These are phyloP conservation scores for Blastosporella zonata DNA, from an alignment of 1,284 basidiomycete species.

Conservation along the genomic window DNA sequence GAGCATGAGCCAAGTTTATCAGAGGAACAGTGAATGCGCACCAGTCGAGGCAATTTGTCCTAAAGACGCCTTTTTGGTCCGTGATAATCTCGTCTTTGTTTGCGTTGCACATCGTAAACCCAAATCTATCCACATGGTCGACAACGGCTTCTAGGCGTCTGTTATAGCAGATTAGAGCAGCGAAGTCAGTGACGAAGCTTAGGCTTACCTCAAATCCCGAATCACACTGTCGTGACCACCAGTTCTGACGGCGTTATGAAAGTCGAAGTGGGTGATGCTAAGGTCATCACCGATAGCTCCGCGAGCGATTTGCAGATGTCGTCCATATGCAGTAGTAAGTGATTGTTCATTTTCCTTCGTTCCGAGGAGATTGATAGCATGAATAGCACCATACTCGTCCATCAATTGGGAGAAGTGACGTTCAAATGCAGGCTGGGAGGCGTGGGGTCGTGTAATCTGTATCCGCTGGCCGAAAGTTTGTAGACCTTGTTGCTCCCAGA, in stretches of 20 bases:
- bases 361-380: slow-evolving; percentile 87
- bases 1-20: slow-evolving; percentile 12
- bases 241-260: slow-evolving; percentile 81
- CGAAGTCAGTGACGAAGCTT: slow-evolving; percentile 6
- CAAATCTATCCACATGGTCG: slow-evolving; percentile 76
- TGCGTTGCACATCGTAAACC: slow-evolving; percentile 80
- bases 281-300: slow-evolving; percentile 57
- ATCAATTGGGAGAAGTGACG: slow-evolving; percentile 86
- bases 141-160: slow-evolving; percentile 61
- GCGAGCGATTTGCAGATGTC: slow-evolving; percentile 67
- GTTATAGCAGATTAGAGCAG: slow-evolving; percentile 16
- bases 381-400: slow-evolving; percentile 77
- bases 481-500: slow-evolving; percentile 96
- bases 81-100: slow-evolving; percentile 68
- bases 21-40: slow-evolving; percentile 32
- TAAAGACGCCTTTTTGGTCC: slow-evolving; percentile 86
- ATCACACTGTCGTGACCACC: slow-evolving; percentile 88
- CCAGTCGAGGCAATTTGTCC: slow-evolving; percentile 97
- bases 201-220: slow-evolving; percentile 64
- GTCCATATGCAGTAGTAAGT: slow-evolving; percentile 79
- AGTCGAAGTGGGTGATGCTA: slow-evolving; percentile 89
- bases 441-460: slow-evolving; percentile 92
- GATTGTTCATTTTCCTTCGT: slow-evolving; percentile 90
- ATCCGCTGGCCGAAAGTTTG: slow-evolving; percentile 90
- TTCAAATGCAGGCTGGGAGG: slow-evolving; percentile 95